A percentile compares a stretch with the other conserved stretches of the same genome.
phyloP scores from a whole-genome alignment of 495 filamentous ascomycete species.

The Trichocladium antarcticum region DNA sequence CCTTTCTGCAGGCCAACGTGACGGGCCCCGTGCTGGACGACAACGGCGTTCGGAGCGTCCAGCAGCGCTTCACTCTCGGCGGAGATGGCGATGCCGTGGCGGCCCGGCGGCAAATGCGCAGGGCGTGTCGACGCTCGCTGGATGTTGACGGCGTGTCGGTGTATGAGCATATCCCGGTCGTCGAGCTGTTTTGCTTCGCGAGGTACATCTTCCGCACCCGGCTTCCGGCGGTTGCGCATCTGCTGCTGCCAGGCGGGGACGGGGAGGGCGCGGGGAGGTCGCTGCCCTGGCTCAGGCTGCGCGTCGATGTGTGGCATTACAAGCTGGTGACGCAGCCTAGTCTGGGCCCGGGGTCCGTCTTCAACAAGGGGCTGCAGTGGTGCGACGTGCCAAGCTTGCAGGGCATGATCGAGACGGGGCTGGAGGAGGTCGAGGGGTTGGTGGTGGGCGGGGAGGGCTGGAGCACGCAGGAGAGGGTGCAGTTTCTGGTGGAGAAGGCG shows the following conservation, averaged over 20 bases:
- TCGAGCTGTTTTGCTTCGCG: slow-evolving; percentile 73
- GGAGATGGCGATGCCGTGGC: not conserved
- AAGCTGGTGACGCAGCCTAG: slow-evolving; percentile 67
- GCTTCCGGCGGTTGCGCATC: not conserved
- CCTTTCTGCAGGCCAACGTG: slow-evolving; percentile 86
- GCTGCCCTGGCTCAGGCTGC: slow-evolving; percentile 45
- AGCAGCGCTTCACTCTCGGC: slow-evolving; percentile 18
- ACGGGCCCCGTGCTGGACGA: slow-evolving; percentile 71
- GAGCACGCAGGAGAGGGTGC: slow-evolving; percentile 38
- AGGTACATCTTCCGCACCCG: slow-evolving; percentile 49
- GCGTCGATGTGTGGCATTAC: slow-evolving; percentile 79
- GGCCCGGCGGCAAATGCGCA: not conserved
- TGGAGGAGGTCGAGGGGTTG: slow-evolving; percentile 35
- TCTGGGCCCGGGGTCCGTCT: slow-evolving; percentile 42
- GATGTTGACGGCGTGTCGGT: slow-evolving; percentile 75
- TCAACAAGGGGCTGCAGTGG: slow-evolving; percentile 36
- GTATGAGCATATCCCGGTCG: slow-evolving; percentile 69
- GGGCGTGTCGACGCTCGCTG: slow-evolving; percentile 49
- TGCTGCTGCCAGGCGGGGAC: not conserved
- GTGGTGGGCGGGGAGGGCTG: slow-evolving; percentile 27
- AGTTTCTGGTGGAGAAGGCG: slow-evolving; percentile 69
- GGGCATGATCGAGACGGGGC: slow-evolving; percentile 35
- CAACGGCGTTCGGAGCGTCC: slow-evolving; percentile 7
- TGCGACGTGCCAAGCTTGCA: slow-evolving; percentile 42
- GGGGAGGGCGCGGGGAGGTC: slow-evolving; percentile 11